phyloP scores from a whole-genome alignment of 108 stramenopile species.

The Skeletonema marinoi region DNA sequence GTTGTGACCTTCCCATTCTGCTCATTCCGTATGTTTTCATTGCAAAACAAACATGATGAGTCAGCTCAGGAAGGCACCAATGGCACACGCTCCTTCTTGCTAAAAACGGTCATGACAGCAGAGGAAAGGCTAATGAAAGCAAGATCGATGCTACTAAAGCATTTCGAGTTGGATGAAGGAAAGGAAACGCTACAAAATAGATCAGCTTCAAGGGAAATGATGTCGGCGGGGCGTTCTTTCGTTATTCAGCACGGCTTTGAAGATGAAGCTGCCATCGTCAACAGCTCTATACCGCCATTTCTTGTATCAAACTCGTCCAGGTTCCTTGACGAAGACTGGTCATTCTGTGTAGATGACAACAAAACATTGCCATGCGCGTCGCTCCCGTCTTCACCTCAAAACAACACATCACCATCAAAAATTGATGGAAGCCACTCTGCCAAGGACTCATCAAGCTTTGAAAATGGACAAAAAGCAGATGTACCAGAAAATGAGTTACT shows the following conservation, averaged over 20 bases:
- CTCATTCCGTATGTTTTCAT: conserved; percentile 36
- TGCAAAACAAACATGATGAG: conserved; percentile 1
- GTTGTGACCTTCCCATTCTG: conserved; percentile 31
- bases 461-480: conserved; percentile 28
- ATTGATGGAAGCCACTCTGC: conserved; percentile 9
- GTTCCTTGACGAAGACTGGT: conserved; percentile 15
- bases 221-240: conserved; percentile 8
- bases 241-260: neutral
- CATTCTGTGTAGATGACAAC: conserved; percentile 21
- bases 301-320: neutral
- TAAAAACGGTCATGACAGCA: neutral
- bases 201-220: conserved; percentile 4
- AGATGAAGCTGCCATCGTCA: neutral
- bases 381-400: conserved; percentile 1
- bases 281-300: neutral
- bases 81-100: neutral
- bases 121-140: conserved; percentile 13
- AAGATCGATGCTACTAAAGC: conserved; percentile 4
- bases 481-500: neutral
- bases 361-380: neutral
- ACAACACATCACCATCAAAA: conserved; percentile 20
- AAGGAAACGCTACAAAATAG: neutral
- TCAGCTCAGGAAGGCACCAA: neutral
- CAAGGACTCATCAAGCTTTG: conserved; percentile 10
- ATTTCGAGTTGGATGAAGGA: conserved; percentile 9